Evolutionary conservation across 805 yeast genomes (phyloP), one percentile per base, ranked within the genome.

Genomic region (Clavispora fructus): DNA sequence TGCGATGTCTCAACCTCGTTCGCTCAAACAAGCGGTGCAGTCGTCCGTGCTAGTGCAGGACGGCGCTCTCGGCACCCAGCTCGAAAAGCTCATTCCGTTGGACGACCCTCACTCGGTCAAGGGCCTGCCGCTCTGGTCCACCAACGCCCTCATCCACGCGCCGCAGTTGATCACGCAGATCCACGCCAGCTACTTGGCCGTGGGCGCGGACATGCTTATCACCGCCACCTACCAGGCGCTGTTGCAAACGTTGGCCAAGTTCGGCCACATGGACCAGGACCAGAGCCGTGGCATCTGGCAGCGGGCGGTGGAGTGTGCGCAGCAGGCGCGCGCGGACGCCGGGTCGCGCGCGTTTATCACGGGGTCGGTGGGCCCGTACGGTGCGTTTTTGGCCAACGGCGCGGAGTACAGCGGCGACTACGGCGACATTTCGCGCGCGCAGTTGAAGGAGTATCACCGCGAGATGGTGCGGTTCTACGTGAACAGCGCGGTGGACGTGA

Each of bases 331-430:
- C 26, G 42, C 11, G n/a, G 39, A 14, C 4, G 35, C 27, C 31
- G 30, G 29, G 13, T 7, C 17, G 19, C 46, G 54, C 14, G 51
- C 58, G 8, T 55, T 46, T 40, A 70, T 82, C 6, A 79, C 78
- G 1, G 95, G 87, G 0, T 78, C 87, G 7, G 63, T 86, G 32
- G 96, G 95, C 0, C 88, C 95, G 0, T 87, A 79, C 59, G 95
- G 91, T 1, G 86, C 91, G 0, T 80, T 65, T 52, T 58, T 84
- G 32, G 79, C 84, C 27, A 73, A 79, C 51, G 89, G 90, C 0
- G 73, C 84, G 0, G 96, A 87, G 56, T 87, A 83, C 55, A 79
- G 83, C 4, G 95, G 95, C 1, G 72, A 80, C 42, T 86, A 85
- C 59, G 73, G 71, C 10, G 68, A 61, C 25, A 67, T 62, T 7